Base-by-base conservation (phyloP, 768 basidiomycete genomes). In the Cystofilobasidium ferigula region DNA sequence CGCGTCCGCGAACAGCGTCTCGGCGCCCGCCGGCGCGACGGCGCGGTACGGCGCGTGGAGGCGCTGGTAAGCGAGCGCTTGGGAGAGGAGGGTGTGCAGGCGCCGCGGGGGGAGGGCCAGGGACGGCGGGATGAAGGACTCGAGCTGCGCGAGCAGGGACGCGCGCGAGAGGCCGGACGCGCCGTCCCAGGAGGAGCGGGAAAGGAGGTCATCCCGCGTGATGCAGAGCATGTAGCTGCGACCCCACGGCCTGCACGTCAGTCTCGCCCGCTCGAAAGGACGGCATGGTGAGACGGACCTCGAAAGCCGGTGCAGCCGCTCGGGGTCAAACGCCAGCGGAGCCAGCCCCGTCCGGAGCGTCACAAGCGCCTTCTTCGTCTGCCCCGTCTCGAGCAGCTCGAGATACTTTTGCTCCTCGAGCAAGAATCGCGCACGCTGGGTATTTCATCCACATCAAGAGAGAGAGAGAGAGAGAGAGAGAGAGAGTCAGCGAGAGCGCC, bases 361-460 rank as follows among this genome's bases (percentile, higher is more conserved):
- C 62, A 86, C 82, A 45, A 99, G 77, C 18, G 95, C 95, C 68
- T 82, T 81, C 53, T 87, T 87, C 2, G 84, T 86, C 77, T 85
- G 84, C 71, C 82, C 83, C 5, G 83, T 81, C 72, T 97, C 94
- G 58, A 99, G 80, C 24, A 89, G 80, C 74, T 99, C 95, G 47
- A 98, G 80, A 76, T 95, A 99, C 78, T 95, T 93, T 82, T 99
- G 95, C 77, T 88, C 86, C 68, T 85, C 86, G 70, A 99, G 88
- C 68, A 93, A 79, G 76, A 93, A 95, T 68, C 80, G 84, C 26
- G 87, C 86, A 71, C 87, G 85, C 86, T 94, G 72, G n/a, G n/a
- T n/a, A n/a, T n/a, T n/a, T n/a, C n/a, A n/a, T n/a, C n/a, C n/a
- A n/a, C n/a, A n/a, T n/a, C n/a, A n/a, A n/a, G n/a, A n/a, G n/a